Base-by-base conservation (phyloP, 345 rosid genomes). In the Eucalyptus tenuipes region DNA sequence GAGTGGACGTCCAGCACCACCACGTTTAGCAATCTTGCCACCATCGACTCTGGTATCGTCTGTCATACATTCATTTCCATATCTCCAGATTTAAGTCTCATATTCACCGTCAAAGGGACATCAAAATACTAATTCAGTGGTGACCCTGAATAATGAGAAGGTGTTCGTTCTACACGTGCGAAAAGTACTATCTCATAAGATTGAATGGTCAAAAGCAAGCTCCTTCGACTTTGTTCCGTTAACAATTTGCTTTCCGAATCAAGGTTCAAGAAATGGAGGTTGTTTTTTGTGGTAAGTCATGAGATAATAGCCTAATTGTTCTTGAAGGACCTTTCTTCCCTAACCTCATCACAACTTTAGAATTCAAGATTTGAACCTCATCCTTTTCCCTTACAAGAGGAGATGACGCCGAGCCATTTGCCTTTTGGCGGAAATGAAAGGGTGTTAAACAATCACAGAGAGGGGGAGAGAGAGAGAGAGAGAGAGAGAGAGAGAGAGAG, bases 41-140 rank as follows among this genome's bases (percentile, higher is more conserved):
- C 94, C 45, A 96, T 88, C 2, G 99, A 97, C 89, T 97, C 99
- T 31, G 98, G 97, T 92, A 97, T 95, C 49, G 44, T 93, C 99
- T 97, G 94, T 75, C 87, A 66, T 64, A 87, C 48, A 50, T 31
- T 25, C 75, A 88, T 45, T 44, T 68, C 33, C 37, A 80, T 11
- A 7, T 14, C 49, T 68, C 82, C 47, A 75, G 82, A 75, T 75
- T 20, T 20, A 75, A 75, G 82, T 40, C 82, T 22, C 82, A 37
- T 24, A 55, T 40, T 75, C 82, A 75, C 82, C 47, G 42, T 40
- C 82, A 75, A 20, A 37, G 27, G 27, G 29, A 75, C 16, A 20
- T 20, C 47, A 40, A 75, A 75, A 40, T 20, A 75, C 47, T 40
- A 75, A 37, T 20, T 18, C 18, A 71, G 24, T 37, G 40, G 44